Evolutionary conservation across 73 alveolate species (phyloP).

Genomic region (Breviolum minutum): DNA sequence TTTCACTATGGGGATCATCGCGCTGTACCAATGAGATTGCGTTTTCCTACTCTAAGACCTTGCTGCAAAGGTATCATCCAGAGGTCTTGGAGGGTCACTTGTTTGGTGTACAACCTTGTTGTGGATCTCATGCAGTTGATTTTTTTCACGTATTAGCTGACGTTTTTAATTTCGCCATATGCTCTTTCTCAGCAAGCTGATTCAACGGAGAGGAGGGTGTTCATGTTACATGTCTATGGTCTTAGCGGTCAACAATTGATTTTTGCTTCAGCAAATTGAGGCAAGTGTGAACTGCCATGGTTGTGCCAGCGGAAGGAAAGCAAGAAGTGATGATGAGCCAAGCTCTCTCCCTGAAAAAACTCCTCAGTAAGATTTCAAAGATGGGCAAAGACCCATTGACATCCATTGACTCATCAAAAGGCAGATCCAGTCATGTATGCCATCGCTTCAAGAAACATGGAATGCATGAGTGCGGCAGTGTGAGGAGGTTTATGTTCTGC

Average conservation of each 20-base stretch:
- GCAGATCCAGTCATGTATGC: not conserved
- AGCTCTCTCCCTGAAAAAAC: not conserved
- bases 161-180: too few species aligned
- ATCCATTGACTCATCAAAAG: not conserved
- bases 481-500: not conserved
- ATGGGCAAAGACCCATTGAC: not conserved
- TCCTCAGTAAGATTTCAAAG: not conserved
- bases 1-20: constrained; percentile 63
- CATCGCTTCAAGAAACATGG: not conserved
- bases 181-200: too few species aligned
- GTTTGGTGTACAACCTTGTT: not conserved
- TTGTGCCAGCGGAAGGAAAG: constrained; percentile 45
- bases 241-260: too few species aligned
- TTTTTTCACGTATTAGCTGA: too few species aligned
- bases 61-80: constrained; percentile 72
- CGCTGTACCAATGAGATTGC: constrained; percentile 72
- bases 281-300: constrained; percentile 87
- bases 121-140: not conserved
- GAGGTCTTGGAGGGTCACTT: not conserved
- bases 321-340: not conserved
- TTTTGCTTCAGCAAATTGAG: not conserved
- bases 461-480: not conserved
- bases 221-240: too few species aligned
- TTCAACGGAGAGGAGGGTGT: too few species aligned
- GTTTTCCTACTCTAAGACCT: constrained; percentile 43